Percentiles rank a stretch among this genome's conserved stretches.
phyloP scores from a whole-genome alignment of 345 rosid species.

The Eucalyptus marginata region DNA sequence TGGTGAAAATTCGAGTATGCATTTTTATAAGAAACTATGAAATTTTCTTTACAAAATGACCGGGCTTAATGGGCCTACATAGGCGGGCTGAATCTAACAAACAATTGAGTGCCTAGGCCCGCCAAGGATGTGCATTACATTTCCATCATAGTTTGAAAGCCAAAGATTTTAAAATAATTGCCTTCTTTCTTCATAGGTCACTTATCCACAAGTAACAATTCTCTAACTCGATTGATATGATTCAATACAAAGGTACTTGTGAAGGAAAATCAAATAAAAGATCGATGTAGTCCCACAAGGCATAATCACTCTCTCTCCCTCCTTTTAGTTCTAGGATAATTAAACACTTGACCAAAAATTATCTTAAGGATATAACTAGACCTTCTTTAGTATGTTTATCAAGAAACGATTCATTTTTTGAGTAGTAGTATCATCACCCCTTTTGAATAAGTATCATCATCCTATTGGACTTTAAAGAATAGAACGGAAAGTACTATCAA shows the following conservation, averaged over 20 bases:
- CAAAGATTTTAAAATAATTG: not conserved
- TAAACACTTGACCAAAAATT: not conserved
- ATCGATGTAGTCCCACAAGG: too few species aligned
- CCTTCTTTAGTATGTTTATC: not conserved
- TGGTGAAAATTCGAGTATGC: not conserved
- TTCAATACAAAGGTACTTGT: not conserved
- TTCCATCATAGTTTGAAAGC: not conserved
- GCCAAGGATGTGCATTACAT: not conserved
- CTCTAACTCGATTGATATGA: not conserved
- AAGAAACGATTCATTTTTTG: not conserved
- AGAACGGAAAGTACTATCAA: not conserved
- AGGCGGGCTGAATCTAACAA: not conserved
- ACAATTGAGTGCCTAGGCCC: not conserved
- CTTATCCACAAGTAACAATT: not conserved
- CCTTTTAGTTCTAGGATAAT: not conserved
- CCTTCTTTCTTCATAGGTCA: not conserved
- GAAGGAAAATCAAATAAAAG: too few species aligned
- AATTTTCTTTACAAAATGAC: not conserved
- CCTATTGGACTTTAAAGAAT: not conserved
- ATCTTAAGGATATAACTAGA: not conserved
- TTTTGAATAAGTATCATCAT: not conserved
- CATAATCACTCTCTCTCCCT: not conserved
- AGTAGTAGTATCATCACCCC: not conserved
- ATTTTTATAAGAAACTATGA: not conserved
- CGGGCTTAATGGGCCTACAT: not conserved